Evolutionary conservation across 2,329 filamentous ascomycete species (phyloP), one percentile per base, ranked within the genome.

Genomic region (Emergomyces africanus): DNA sequence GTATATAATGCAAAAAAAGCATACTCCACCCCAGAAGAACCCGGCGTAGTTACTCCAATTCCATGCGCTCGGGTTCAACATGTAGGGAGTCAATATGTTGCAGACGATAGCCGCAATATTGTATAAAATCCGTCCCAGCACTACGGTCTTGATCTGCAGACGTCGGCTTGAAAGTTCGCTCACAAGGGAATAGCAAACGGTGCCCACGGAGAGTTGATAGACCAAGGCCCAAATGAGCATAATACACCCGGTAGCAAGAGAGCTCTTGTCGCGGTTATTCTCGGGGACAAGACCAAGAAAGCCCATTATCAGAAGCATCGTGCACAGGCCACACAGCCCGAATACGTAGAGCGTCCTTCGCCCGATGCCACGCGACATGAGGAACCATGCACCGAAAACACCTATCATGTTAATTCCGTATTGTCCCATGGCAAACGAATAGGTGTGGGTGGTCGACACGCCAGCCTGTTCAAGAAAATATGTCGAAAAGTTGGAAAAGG

Each of bases 131-230:
- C 90, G 86, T 1, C 88, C 90, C 1, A 96, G 81, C 0, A 94
- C 90, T 25, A 95, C 87, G 0, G 91, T 95, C 78, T 96, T 96
- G 77, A 95, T 91, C 69, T 91, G 87, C 39, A 96, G 79, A 1
- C 90, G 82, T 15, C 88, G 83, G 0, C 89, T 90, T 0, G 89
- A 90, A 25, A 96, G 74, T 71, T 96, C 90, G 0, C 88, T 83
- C 4, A 96, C 90, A 12, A 96, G 81, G 0, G 89, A 94, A 75
- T 95, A 96, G 72, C 87, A 90, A 8, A 95, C 89, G 0, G 90
- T 94, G 44, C 90, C 90, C 54, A 96, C 90, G 0, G 89, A 88
- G 54, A 92, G 79, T 70, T 96, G 89, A 74, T 95, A 96, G 66
- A 86, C 82, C 51, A 94, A 76, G 0, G 90, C 86, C 87, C 87